phyloP scores from a whole-genome alignment of 768 basidiomycete genomes.

The Trametes punicea region DNA sequence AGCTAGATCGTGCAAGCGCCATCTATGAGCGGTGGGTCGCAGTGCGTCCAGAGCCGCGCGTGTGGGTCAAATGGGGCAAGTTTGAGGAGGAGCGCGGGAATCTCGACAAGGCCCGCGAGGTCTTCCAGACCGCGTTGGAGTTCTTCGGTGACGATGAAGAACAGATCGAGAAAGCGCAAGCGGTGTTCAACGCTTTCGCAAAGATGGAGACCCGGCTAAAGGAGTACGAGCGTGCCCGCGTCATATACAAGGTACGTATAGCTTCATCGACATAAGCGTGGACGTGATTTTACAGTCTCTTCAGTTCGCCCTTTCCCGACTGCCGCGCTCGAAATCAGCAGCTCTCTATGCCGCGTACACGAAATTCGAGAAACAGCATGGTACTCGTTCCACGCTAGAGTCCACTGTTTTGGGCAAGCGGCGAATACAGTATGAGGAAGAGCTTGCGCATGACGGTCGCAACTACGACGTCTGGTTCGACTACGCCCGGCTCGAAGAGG shows the following conservation, averaged over 20 bases:
- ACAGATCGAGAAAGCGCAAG: slow-evolving; percentile 78
- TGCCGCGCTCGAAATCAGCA: slow-evolving; percentile 90
- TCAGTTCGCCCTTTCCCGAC: slow-evolving; percentile 91
- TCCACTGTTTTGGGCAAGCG: slow-evolving; percentile 94
- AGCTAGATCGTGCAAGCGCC: slow-evolving; percentile 85
- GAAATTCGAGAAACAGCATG: slow-evolving; percentile 98
- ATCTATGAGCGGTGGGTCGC: slow-evolving; percentile 92
- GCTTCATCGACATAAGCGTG: background rate
- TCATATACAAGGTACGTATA: slow-evolving; percentile 92
- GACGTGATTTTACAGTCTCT: background rate
- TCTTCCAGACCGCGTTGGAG: slow-evolving; percentile 64
- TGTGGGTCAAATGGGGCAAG: slow-evolving; percentile 66
- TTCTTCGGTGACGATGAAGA: slow-evolving; percentile 63
- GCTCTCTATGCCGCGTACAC: slow-evolving; percentile 89
- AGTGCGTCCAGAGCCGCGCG: slow-evolving; percentile 60
- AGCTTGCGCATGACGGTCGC: slow-evolving; percentile 82
- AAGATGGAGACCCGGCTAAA: slow-evolving; percentile 97
- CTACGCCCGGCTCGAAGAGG: slow-evolving; percentile 90
- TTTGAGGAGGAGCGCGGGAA: slow-evolving; percentile 60
- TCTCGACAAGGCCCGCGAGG: slow-evolving; percentile 61
- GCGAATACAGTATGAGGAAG: slow-evolving; percentile 98
- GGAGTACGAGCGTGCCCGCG: slow-evolving; percentile 94
- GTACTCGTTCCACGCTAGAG: slow-evolving; percentile 83
- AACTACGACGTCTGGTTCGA: slow-evolving; percentile 99
- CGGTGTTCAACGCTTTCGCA: slow-evolving; percentile 89